Evolutionary conservation across 1,284 basidiomycete species (phyloP).

Genomic region (Ustilago lituana): DNA sequence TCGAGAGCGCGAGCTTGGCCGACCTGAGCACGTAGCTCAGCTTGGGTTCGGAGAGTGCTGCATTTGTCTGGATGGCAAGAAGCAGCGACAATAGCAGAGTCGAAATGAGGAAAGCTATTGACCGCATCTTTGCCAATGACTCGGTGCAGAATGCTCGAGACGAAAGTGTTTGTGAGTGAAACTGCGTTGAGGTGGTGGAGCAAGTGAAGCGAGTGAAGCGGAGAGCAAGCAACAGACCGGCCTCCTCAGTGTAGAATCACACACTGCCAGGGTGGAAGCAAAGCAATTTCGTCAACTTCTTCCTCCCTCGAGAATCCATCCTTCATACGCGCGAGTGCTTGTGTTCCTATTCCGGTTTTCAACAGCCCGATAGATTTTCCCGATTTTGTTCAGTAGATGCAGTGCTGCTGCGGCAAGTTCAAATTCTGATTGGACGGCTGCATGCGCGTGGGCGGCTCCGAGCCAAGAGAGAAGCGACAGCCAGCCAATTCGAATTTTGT

Average conservation of each 20-base stretch:
- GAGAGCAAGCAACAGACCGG: neutral
- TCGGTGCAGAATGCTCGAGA: neutral
- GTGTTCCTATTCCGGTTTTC: no score
- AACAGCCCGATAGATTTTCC: no score
- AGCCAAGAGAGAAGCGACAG: neutral
- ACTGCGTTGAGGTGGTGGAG: no score
- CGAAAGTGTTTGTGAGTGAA: no score
- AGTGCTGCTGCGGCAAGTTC: constrained; percentile 54
- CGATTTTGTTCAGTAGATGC: no score
- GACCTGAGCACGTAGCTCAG: constrained; percentile 45
- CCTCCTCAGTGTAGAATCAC: no score
- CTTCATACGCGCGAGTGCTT: no score
- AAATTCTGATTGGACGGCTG: constrained; percentile 16
- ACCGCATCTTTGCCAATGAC: constrained; percentile 14
- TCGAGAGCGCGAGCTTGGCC: constrained; percentile 46
- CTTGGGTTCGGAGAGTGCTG: constrained; percentile 37
- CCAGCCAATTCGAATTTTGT: constrained; percentile 12
- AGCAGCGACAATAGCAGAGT: constrained; percentile 15
- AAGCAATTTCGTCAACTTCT: constrained; percentile 12
- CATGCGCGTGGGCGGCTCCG: constrained; percentile 20
- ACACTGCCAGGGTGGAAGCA: constrained; percentile 27
- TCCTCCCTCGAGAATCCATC: no score
- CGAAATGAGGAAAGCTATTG: constrained; percentile 14
- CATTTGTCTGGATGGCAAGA: constrained; percentile 18
- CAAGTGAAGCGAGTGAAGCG: neutral